A percentile compares a stretch with the other conserved stretches of the same genome.
These are phyloP conservation scores for Dinochytrium kinnereticum DNA, from an alignment of 371 early-diverging fungal genomes.

Conservation along the genomic window DNA sequence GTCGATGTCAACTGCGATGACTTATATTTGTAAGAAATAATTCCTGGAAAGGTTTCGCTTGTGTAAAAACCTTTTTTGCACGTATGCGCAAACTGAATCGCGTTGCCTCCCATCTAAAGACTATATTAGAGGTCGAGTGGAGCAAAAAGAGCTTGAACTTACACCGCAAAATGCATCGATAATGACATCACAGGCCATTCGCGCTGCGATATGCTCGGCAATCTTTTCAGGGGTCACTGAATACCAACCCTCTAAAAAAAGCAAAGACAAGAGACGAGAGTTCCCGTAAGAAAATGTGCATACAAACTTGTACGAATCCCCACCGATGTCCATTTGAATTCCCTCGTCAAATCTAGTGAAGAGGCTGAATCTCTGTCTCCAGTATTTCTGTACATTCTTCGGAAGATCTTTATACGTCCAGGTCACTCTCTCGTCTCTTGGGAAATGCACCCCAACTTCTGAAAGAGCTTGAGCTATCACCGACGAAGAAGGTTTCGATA, in stretches of 20 bases:
- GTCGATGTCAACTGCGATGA: constrained; percentile 94
- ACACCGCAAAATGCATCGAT: constrained; percentile 95
- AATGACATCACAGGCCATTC: constrained; percentile 66
- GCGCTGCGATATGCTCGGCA: constrained; percentile 80
- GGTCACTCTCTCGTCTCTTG: neutral
- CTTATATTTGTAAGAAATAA: constrained; percentile 42
- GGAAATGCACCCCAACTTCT: neutral
- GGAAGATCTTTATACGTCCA: constrained; percentile 29
- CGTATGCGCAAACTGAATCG: constrained; percentile 91
- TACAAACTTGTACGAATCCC: neutral
- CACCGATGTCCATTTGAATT: constrained; percentile 81
- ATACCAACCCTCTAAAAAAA: constrained; percentile 84
- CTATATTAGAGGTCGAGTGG: neutral
- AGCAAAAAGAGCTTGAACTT: neutral
- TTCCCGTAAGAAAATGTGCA: neutral
- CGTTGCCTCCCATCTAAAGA: constrained; percentile 81
- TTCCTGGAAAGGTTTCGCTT: neutral
- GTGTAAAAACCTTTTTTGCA: constrained; percentile 67
- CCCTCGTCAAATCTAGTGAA: constrained; percentile 88
- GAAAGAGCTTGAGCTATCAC: neutral
- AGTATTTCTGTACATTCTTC: constrained; percentile 70
- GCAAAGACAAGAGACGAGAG: neutral
- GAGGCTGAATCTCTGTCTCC: constrained; percentile 78
- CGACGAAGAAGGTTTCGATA: neutral
- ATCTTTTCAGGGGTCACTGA: constrained; percentile 95